Percentiles rank a stretch among this genome's conserved stretches.
These are phyloP conservation scores for Carex sylvatica DNA, from an alignment of 202 grass and related monocot genomes.

Conservation along the genomic window DNA sequence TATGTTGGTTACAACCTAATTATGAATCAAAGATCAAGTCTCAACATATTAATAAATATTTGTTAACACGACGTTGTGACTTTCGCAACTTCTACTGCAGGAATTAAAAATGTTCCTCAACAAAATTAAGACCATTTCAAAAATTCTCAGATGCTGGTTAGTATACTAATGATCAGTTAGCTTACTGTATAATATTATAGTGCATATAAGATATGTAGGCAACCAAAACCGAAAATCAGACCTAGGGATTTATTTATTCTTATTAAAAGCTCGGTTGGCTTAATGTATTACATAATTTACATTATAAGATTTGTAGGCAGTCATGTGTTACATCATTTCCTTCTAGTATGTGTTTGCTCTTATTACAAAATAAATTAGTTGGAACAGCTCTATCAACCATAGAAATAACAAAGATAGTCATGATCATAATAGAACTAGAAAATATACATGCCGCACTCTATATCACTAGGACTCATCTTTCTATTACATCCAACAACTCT, in stretches of 20 bases:
- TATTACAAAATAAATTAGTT: background rate
- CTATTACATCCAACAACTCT: background rate
- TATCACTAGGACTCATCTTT: constrained; percentile 5
- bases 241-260: background rate
- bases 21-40: background rate
- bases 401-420: background rate
- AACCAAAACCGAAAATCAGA: background rate
- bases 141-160: background rate
- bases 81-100: background rate
- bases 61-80: background rate
- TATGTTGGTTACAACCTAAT: background rate
- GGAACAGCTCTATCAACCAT: background rate
- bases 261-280: too few relatives aligned
- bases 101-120: background rate
- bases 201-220: background rate
- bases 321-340: too few relatives aligned
- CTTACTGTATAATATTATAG: background rate
- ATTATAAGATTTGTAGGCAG: too few relatives aligned
- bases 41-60: background rate
- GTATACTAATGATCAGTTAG: background rate
- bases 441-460: background rate
- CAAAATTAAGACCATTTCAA: background rate
- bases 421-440: constrained; percentile 1
- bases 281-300: too few relatives aligned
- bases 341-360: background rate